These are phyloP conservation scores for Lagenidium giganteum DNA, from an alignment of 352 stramenopile species.

Conservation along the genomic window DNA sequence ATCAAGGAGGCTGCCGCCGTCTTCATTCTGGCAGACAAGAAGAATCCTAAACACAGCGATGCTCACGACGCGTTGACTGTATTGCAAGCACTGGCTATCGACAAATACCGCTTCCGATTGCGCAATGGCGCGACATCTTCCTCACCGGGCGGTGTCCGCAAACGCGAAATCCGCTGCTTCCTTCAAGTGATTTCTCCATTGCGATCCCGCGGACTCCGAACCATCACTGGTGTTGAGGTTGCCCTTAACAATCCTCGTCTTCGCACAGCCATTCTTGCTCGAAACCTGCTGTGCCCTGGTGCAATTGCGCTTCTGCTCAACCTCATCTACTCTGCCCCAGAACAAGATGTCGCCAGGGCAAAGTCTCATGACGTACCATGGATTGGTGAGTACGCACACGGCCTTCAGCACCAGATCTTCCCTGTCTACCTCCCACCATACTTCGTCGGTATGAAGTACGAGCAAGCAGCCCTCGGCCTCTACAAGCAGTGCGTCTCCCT, in stretches of 20 bases:
- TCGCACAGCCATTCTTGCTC: slow-evolving; percentile 38
- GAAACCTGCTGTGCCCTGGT: slow-evolving; percentile 44
- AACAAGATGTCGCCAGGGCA: slow-evolving; percentile 25
- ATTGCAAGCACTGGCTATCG: slow-evolving; percentile 44
- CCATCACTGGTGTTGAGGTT: slow-evolving; percentile 50
- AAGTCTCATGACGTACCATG: slow-evolving; percentile 36
- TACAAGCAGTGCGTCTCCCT: slow-evolving; percentile 30
- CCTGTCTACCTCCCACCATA: slow-evolving; percentile 31
- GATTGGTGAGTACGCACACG: slow-evolving; percentile 47
- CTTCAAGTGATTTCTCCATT: slow-evolving; percentile 44
- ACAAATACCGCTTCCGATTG: slow-evolving; percentile 38
- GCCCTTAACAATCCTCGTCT: slow-evolving; percentile 41
- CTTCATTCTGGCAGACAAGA: slow-evolving; percentile 49
- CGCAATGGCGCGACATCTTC: neutral
- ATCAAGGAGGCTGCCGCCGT: slow-evolving; percentile 39
- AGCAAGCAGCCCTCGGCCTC: slow-evolving; percentile 25
- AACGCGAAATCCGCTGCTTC: slow-evolving; percentile 31
- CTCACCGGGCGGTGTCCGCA: no score
- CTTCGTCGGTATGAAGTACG: slow-evolving; percentile 38
- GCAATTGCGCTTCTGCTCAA: slow-evolving; percentile 51
- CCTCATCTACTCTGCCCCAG: slow-evolving; percentile 43
- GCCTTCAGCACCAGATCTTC: slow-evolving; percentile 50
- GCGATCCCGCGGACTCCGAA: slow-evolving; percentile 30
- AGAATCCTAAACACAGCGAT: slow-evolving; percentile 32
- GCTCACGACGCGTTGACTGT: slow-evolving; percentile 43